Evolutionary conservation across 345 rosid species (phyloP).

Genomic region (Streptanthus diversifolius): DNA sequence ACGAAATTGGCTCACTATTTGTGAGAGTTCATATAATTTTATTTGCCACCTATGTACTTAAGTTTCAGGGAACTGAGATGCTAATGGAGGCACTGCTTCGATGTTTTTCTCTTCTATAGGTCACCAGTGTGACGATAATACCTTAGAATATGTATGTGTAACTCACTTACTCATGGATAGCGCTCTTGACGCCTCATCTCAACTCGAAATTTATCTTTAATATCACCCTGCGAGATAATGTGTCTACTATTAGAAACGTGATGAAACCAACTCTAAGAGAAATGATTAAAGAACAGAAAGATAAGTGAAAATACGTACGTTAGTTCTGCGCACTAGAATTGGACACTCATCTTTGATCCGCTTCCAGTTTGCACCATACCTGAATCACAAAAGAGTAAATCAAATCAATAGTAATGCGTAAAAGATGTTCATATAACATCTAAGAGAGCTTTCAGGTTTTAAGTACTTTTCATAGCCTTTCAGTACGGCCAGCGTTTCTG

Average conservation of each 20-base stretch:
- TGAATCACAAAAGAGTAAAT: slow-evolving; percentile 10
- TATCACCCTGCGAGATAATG: slow-evolving; percentile 25
- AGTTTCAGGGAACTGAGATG: slow-evolving; percentile 3
- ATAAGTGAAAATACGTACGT: slow-evolving; percentile 21
- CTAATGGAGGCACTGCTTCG: background rate
- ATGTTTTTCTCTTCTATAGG: background rate
- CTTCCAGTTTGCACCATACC: slow-evolving; percentile 37
- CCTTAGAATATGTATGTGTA: background rate
- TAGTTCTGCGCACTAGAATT: slow-evolving; percentile 29
- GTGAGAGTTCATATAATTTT: slow-evolving; percentile 11
- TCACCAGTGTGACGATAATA: background rate
- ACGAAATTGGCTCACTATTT: slow-evolving; percentile 3
- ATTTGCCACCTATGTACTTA: background rate
- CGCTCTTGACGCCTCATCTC: slow-evolving; percentile 32
- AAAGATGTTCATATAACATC: slow-evolving; percentile 8
- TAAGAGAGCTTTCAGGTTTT: slow-evolving; percentile 12
- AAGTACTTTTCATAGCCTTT: slow-evolving; percentile 34
- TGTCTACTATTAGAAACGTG: slow-evolving; percentile 4
- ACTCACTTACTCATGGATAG: slow-evolving; percentile 22
- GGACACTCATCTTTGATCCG: slow-evolving; percentile 25
- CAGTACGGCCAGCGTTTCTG: slow-evolving; percentile 32
- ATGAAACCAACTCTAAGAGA: background rate
- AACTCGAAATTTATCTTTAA: slow-evolving; percentile 34
- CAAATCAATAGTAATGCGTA: slow-evolving; percentile 6
- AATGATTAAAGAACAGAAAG: slow-evolving; percentile 1